Conservation (phyloP, 2,329 filamentous ascomycete species). For the Torrubiella hemipterigena region DNA sequence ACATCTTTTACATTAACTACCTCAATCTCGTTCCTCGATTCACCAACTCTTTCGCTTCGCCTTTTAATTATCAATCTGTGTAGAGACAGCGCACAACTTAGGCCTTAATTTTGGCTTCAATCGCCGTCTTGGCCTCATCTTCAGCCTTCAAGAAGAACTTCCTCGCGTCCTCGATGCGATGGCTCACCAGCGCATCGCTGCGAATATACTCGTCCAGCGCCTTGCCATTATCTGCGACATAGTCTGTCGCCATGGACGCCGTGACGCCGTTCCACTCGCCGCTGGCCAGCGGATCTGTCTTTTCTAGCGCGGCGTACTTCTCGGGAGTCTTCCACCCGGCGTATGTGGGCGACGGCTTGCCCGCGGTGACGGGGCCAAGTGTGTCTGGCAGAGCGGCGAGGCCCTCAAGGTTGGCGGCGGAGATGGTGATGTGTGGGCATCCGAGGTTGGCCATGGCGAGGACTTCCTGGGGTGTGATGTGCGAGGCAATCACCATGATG, state of each 20-base stretch:
- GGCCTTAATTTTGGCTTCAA: conserved; percentile 8
- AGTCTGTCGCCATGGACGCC: conserved; percentile 27
- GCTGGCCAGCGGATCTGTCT: conserved; percentile 24
- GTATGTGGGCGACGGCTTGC: conserved; percentile 6
- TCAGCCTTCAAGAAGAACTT: conserved; percentile 22
- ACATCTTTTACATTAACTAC: no score
- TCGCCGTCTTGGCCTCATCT: conserved; percentile 17
- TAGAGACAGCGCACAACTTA: neutral
- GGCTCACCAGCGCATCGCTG: conserved; percentile 18
- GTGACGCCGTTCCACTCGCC: conserved; percentile 23
- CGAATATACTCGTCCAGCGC: conserved; percentile 13
- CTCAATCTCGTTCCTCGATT: no score
- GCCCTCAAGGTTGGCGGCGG: conserved; percentile 5
- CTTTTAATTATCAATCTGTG: neutral
- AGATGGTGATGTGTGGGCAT: conserved; percentile 11
- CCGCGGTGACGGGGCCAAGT: conserved; percentile 1
- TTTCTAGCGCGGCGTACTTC: conserved; percentile 18
- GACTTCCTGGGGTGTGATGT: conserved; percentile 6
- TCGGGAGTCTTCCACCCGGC: conserved; percentile 13
- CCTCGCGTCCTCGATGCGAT: conserved; percentile 20
- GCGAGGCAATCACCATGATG: conserved; percentile 10
- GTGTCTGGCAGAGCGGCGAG: conserved; percentile 9
- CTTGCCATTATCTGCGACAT: conserved; percentile 29
- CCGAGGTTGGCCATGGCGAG: conserved; percentile 10
- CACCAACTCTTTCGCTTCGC: neutral